Base-by-base conservation (phyloP, 2,329 filamentous ascomycete species). In the Diplocarpon mali region DNA sequence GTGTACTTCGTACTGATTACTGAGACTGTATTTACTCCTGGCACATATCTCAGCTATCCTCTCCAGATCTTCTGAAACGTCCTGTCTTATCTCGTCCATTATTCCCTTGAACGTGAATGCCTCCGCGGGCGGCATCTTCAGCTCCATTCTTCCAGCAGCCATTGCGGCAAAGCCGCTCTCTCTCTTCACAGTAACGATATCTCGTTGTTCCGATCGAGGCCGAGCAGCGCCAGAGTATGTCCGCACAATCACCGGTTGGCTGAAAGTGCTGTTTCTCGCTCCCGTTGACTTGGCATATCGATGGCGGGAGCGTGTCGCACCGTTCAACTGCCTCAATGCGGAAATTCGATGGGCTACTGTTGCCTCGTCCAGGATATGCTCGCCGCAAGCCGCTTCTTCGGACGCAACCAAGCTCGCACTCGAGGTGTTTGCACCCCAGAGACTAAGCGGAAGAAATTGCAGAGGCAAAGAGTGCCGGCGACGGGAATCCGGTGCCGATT, bases 41-140 rank as follows among this genome's bases (percentile, higher is more conserved):
- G 78, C 78, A 62, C 77, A 82, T 28, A 82, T 81, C 59, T 81
- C 77, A 10, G 78, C 78, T 54, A 82, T 81, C 34, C 75, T 71
- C 49, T 81, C 76, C 40, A 82, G 64, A 54, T 80, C 75, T 11
- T 75, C 67, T 41, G 68, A 68, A 47, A 80, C 75, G 7, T 57
- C 58, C 40, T 65, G 64, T 40, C 67, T 64, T 38, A 76, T 67
- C 46, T 73, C 72, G 41, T 71, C 69, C 67, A 82, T 72, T 56
- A 81, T 78, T 50, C 71, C 75, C 58, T 76, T 79, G 65, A 80
- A 80, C 42, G 69, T 76, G 53, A 80, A 82, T 11, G 76, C 77
- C 50, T 80, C 76, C 13, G 80, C 61, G 0, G 77, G 75, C 0
- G 78, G 78, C 11, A 81, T 66, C 54, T 71, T 73, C 12, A 69